Base-by-base conservation (phyloP, 106 monocot species). In the Dioscorea alata region DNA sequence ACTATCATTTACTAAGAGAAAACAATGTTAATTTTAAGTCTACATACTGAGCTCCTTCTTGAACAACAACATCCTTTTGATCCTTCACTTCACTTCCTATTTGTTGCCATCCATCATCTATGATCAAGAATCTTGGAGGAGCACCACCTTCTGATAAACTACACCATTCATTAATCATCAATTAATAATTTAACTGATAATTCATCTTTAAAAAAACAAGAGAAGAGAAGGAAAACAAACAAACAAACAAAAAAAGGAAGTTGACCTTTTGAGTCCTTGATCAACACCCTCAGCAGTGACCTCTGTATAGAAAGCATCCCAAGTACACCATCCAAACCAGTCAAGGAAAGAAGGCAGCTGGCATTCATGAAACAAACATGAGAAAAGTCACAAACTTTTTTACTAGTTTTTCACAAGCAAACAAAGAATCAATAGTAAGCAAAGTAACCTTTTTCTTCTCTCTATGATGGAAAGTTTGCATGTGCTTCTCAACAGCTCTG, bases 291-390 rank as follows among this genome's bases (percentile, higher is more conserved):
- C 92, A 12, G 92, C 85, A 4, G 83, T 88, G 71, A 92, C 85
- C n/a, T 92, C 83, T 14, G 92, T 92, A 70, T 92, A 92, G 80
- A 92, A 92, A 8, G 92, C 92, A 59, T 92, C 92, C 92, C 92
- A 92, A 3, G 92, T 88, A 78, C 92, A 92, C 92, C 92, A 92
- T 4, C 92, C 92, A 48, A 92, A 92, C 88, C 92, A 92, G 77
- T 88, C 82, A 8, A 92, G 18, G 59, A 92, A 80, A 3, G 82
- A 80, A 21, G 88, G 88, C 77, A 88, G 16, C 87, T 83, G 78
- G 14, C 2, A 33, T 31, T 12, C 7, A 28, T 15, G 0, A 32
- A 33, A 9, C 58, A 42, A 59, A 7, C 4, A 75, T n/a, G 53
- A 51, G 58, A 23, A 28, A 69, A 33, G 42, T 42, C 42, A 42